phyloP scores from a whole-genome alignment of 2,329 filamentous ascomycete genomes.

The Colletotrichum ledebouriae region DNA sequence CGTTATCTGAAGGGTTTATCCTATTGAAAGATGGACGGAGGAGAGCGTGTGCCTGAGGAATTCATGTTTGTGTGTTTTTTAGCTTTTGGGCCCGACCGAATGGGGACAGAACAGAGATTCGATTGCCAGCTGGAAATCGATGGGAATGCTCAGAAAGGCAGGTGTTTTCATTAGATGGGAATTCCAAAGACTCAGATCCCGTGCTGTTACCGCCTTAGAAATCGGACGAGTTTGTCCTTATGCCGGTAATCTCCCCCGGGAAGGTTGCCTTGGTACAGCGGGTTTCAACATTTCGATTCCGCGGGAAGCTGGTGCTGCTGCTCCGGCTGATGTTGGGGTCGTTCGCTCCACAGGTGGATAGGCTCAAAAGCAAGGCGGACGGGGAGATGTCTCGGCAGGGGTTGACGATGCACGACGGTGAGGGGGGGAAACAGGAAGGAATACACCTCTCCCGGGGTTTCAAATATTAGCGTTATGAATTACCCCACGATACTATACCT shows the following conservation, averaged over 20 bases:
- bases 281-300: slow-evolving; percentile 28
- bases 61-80: background rate
- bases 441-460: too few species aligned
- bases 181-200: background rate
- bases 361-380: background rate
- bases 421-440: background rate
- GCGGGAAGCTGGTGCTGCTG: slow-evolving; percentile 16
- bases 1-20: slow-evolving; percentile 19
- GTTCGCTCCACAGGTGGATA: background rate
- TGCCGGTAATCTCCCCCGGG: slow-evolving; percentile 18
- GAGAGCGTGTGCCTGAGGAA: slow-evolving; percentile 10
- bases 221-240: slow-evolving; percentile 21
- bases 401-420: slow-evolving; percentile 2
- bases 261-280: slow-evolving; percentile 19
- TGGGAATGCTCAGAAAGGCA: background rate
- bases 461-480: too few species aligned
- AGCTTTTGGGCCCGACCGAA: background rate
- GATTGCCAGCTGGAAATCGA: slow-evolving; percentile 19
- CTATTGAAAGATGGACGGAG: background rate
- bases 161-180: slow-evolving; percentile 16
- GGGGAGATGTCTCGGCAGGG: background rate
- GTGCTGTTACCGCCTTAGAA: background rate
- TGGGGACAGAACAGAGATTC: slow-evolving; percentile 22
- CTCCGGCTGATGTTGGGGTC: background rate
- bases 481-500: too few species aligned